Conservation (phyloP, 1,284 basidiomycete species). For the Sutorius eximius region DNA sequence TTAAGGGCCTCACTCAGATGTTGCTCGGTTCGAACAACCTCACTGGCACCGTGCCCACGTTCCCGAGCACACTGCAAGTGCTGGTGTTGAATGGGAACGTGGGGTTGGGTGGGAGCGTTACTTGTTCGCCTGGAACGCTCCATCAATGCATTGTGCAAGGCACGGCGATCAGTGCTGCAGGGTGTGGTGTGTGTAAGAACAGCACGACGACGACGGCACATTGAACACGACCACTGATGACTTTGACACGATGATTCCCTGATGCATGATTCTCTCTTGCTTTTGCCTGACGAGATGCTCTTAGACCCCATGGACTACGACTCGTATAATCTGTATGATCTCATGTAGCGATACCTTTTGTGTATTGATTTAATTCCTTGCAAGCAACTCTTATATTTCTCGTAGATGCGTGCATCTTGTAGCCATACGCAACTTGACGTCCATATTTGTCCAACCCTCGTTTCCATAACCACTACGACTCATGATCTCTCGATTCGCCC, state of each 20-base stretch:
- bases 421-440: neutral
- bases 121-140: constrained; percentile 14
- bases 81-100: constrained; percentile 34
- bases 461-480: neutral
- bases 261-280: neutral
- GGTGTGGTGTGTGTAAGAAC: constrained; percentile 28
- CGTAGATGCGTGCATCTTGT: neutral
- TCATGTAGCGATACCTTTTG: constrained; percentile 18
- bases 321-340: constrained; percentile 3
- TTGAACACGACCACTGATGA: constrained; percentile 6
- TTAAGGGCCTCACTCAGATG: constrained; percentile 33
- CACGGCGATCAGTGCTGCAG: constrained; percentile 20
- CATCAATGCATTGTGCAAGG: constrained; percentile 25
- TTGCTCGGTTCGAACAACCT: constrained; percentile 38
- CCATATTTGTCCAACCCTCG: neutral
- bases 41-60: constrained; percentile 29
- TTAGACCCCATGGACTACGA: constrained; percentile 7
- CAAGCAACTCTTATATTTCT: neutral
- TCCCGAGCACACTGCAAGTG: constrained; percentile 34
- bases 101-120: constrained; percentile 28
- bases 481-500: constrained; percentile 46
- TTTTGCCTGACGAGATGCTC: neutral
- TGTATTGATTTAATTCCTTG: neutral
- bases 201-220: neutral
- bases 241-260: neutral